Percentiles rank a stretch among this genome's conserved stretches.
phyloP scores from a whole-genome alignment of 441 rosid genomes.

The Francoa sonchifolia region DNA sequence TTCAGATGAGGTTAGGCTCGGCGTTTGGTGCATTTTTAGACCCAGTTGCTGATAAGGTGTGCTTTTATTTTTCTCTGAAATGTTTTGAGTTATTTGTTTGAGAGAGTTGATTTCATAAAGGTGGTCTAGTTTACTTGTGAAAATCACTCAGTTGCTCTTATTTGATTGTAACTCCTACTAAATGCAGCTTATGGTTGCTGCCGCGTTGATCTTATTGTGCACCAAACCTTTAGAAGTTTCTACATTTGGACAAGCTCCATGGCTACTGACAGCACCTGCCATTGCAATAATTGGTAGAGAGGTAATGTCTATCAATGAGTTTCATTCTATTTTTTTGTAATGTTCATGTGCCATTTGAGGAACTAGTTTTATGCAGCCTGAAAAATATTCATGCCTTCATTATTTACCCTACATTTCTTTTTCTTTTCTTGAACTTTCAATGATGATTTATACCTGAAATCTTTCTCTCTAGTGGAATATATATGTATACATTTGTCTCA shows the following conservation, averaged over 20 bases:
- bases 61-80: neutral
- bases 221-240: constrained; percentile 55
- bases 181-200: constrained; percentile 95
- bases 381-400: neutral
- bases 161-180: constrained; percentile 11
- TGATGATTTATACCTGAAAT: neutral
- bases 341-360: too few species aligned
- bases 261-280: constrained; percentile 78
- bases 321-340: neutral
- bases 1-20: constrained; percentile 73
- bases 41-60: constrained; percentile 94
- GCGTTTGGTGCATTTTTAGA: constrained; percentile 95
- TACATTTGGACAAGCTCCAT: constrained; percentile 47
- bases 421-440: neutral
- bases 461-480: too few species aligned
- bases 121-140: constrained; percentile 2
- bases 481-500: too few species aligned
- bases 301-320: constrained; percentile 27
- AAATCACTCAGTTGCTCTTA: neutral
- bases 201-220: constrained; percentile 71
- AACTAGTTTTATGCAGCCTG: neutral
- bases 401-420: neutral
- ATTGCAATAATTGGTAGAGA: constrained; percentile 88
- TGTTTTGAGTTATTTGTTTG: neutral
- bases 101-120: neutral